phyloP scores from a whole-genome alignment of 2,329 filamentous ascomycete genomes.

The Cladorrhinum sp. region DNA sequence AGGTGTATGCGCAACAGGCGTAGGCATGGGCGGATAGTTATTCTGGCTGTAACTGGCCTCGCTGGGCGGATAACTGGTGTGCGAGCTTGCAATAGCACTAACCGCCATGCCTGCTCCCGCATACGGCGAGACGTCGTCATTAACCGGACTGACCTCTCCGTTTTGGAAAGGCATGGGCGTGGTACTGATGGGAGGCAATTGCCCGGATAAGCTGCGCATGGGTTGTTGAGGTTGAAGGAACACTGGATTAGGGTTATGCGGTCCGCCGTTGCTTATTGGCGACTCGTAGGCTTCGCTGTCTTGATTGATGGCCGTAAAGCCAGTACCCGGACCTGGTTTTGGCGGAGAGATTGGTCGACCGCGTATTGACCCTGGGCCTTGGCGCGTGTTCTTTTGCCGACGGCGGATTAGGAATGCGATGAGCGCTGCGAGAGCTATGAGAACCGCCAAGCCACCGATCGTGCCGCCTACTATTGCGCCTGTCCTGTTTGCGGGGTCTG shows the following conservation, averaged over 20 bases:
- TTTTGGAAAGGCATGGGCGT: constrained; percentile 19
- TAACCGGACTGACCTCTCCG: constrained; percentile 19
- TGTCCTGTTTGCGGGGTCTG: constrained; percentile 31
- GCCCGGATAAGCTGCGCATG: not conserved
- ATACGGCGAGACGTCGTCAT: constrained; percentile 22
- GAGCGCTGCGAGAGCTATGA: constrained; percentile 42
- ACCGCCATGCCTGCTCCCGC: constrained; percentile 13
- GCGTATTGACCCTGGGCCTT: constrained; percentile 37
- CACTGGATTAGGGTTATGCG: constrained; percentile 3
- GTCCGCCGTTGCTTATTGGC: constrained; percentile 20
- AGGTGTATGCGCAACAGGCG: constrained; percentile 6
- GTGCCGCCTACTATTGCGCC: constrained; percentile 54
- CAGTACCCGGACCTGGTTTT: constrained; percentile 29
- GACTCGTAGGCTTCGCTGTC: constrained; percentile 33
- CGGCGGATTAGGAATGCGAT: constrained; percentile 45
- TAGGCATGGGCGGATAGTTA: constrained; percentile 23
- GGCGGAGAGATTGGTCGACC: constrained; percentile 40
- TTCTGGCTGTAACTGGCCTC: constrained; percentile 6
- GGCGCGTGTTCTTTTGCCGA: constrained; percentile 40
- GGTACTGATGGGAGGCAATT: constrained; percentile 12
- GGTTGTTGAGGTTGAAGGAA: not conserved
- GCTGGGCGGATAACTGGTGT: constrained; percentile 22
- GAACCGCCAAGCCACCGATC: constrained; percentile 48
- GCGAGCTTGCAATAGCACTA: constrained; percentile 7
- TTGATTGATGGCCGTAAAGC: constrained; percentile 39